These are phyloP conservation scores for Eragrostis curvula DNA, from an alignment of 176 grass and related monocot genomes.

Conservation along the genomic window DNA sequence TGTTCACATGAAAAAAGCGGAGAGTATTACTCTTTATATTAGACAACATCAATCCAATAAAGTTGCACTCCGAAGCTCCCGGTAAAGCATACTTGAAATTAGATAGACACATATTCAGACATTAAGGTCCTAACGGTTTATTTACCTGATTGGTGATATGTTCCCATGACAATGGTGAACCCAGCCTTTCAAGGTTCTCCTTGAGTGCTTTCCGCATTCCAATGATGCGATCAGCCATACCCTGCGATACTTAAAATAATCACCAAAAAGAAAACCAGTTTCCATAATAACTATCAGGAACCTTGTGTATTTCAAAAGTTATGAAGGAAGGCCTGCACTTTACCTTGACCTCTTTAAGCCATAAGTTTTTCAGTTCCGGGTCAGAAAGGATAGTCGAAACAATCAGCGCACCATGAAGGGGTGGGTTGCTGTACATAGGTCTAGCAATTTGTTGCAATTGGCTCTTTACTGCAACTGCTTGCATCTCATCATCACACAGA, in stretches of 20 bases:
- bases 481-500: conserved; percentile 92
- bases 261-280: not conserved
- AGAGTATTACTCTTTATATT: not conserved
- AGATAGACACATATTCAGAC: not conserved
- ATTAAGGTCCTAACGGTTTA: not conserved
- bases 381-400: conserved; percentile 91
- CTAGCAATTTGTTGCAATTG: conserved; percentile 94
- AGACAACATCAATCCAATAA: not conserved
- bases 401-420: conserved; percentile 88
- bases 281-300: not conserved
- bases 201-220: conserved; percentile 85
- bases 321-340: conserved; percentile 2
- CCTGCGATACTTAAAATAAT: conserved; percentile 43
- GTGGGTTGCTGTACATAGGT: conserved; percentile 99
- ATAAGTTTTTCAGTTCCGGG: conserved; percentile 83
- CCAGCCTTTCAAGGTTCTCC: conserved; percentile 78
- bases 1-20: not conserved
- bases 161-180: conserved; percentile 86
- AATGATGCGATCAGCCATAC: conserved; percentile 96
- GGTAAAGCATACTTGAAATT: not conserved
- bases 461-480: conserved; percentile 91
- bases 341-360: conserved; percentile 97
- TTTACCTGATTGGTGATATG: conserved; percentile 95
- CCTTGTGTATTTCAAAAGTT: not conserved
- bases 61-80: conserved; percentile 4